Evolutionary conservation across 345 rosid species (phyloP).

Genomic region (Melastoma malabathricum): DNA sequence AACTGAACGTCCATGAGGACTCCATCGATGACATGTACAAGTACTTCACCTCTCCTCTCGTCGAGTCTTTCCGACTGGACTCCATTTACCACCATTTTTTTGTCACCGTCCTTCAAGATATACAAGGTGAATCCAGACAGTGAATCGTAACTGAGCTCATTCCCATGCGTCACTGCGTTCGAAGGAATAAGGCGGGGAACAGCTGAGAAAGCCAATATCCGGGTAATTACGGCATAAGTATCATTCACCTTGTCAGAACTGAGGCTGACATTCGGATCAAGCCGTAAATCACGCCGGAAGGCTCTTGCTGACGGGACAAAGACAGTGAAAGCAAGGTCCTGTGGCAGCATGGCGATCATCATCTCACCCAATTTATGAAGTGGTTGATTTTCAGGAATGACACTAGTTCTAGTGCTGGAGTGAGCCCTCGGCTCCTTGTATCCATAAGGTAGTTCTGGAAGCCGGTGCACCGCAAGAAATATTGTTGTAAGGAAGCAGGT

Average conservation of each 20-base stretch:
- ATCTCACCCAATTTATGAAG: slow-evolving; percentile 56
- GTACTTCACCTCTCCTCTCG: slow-evolving; percentile 32
- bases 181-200: slow-evolving; percentile 42
- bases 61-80: slow-evolving; percentile 40
- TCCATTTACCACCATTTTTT: slow-evolving; percentile 45
- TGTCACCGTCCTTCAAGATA: slow-evolving; percentile 25
- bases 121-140: slow-evolving; percentile 44
- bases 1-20: slow-evolving; percentile 78
- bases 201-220: slow-evolving; percentile 58
- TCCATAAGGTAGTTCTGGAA: slow-evolving; percentile 33
- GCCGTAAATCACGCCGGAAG: slow-evolving; percentile 43
- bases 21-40: slow-evolving; percentile 56
- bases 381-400: slow-evolving; percentile 6
- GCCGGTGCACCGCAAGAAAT: slow-evolving; percentile 28
- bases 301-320: slow-evolving; percentile 56
- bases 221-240: slow-evolving; percentile 45
- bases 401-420: background rate
- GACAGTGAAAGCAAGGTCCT: slow-evolving; percentile 65
- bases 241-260: slow-evolving; percentile 21
- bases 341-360: slow-evolving; percentile 73
- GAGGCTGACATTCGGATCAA: slow-evolving; percentile 17
- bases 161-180: slow-evolving; percentile 3
- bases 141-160: slow-evolving; percentile 48
- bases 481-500: slow-evolving; percentile 30
- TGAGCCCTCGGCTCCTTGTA: slow-evolving; percentile 7